These are phyloP conservation scores for Debaryomyces udenii DNA, from an alignment of 1,139 yeast genomes.

Conservation along the genomic window DNA sequence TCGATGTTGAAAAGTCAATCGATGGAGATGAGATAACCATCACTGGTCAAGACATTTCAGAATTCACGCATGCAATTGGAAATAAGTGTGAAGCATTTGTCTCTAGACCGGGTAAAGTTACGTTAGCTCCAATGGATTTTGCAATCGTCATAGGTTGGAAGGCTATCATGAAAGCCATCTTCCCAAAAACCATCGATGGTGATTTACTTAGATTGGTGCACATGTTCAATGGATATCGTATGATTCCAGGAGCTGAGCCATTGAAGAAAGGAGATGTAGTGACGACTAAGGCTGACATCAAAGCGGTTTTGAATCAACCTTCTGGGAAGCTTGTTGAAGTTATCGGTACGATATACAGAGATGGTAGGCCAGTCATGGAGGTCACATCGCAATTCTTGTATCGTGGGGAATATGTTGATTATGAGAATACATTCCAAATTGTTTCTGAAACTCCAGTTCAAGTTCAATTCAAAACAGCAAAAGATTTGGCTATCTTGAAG, in stretches of 20 bases:
- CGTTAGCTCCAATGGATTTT: slow-evolving; percentile 98
- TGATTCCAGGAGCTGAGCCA: slow-evolving; percentile 91
- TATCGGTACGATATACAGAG: slow-evolving; percentile 83
- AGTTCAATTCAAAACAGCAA: slow-evolving; percentile 68
- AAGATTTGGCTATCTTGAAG: slow-evolving; percentile 90
- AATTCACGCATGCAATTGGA: slow-evolving; percentile 96
- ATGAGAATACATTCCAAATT: slow-evolving; percentile 89
- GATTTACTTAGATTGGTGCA: slow-evolving; percentile 93
- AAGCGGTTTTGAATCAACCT: slow-evolving; percentile 86
- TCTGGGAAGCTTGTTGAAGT: slow-evolving; percentile 97
- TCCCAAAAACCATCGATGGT: slow-evolving; percentile 96
- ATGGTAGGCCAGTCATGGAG: slow-evolving; percentile 82
- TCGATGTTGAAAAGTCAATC: slow-evolving; percentile 69
- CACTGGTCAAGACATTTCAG: slow-evolving; percentile 78
- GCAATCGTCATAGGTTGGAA: slow-evolving; percentile 99
- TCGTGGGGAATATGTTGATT: slow-evolving; percentile 89
- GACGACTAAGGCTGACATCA: slow-evolving; percentile 78
- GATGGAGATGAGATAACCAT: slow-evolving; percentile 73
- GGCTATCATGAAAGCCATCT: slow-evolving; percentile 94
- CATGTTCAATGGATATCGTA: slow-evolving; percentile 89
- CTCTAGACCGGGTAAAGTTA: slow-evolving; percentile 78
- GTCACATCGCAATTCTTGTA: slow-evolving; percentile 94
- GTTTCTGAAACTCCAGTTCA: slow-evolving; percentile 86
- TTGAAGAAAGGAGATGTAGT: slow-evolving; percentile 88
- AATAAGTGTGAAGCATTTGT: slow-evolving; percentile 97